Evolutionary conservation across 2,329 filamentous ascomycete genomes (phyloP).

Genomic region (Thelonectria rubi): DNA sequence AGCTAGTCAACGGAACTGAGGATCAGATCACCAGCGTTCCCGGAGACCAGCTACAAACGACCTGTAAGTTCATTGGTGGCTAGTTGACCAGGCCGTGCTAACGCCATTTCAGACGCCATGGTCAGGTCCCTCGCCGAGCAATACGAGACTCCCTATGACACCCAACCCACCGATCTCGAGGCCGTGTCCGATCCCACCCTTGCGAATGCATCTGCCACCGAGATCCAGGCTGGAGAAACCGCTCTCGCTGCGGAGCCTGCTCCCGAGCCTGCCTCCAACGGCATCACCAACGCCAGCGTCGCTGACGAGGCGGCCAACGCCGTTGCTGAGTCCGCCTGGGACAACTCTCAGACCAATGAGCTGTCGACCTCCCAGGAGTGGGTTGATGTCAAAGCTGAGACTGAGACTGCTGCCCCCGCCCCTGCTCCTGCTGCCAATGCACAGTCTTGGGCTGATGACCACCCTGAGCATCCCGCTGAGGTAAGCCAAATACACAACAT

Average conservation of each 20-base stretch:
- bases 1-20: constrained; percentile 76
- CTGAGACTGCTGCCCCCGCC: constrained; percentile 72
- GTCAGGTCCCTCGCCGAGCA: constrained; percentile 59
- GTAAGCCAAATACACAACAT: constrained; percentile 45
- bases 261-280: constrained; percentile 50
- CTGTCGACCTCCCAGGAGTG: constrained; percentile 70
- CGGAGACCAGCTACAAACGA: constrained; percentile 72
- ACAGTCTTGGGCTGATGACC: constrained; percentile 85
- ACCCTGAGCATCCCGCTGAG: constrained; percentile 63
- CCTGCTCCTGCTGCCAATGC: constrained; percentile 50
- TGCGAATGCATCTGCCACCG: constrained; percentile 72
- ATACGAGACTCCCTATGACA: constrained; percentile 57
- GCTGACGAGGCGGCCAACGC: constrained; percentile 64
- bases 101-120: constrained; percentile 45
- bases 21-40: constrained; percentile 73
- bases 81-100: constrained; percentile 20
- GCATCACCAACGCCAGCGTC: constrained; percentile 61
- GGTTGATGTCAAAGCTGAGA: constrained; percentile 76
- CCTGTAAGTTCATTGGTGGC: constrained; percentile 67
- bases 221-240: constrained; percentile 64
- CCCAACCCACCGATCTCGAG: constrained; percentile 46
- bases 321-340: constrained; percentile 74
- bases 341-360: constrained; percentile 56
- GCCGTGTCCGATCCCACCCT: constrained; percentile 70
- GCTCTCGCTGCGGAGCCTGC: constrained; percentile 52